Percentiles rank a stretch among this genome's conserved stretches.
Conservation (phyloP, 2,329 filamentous ascomycete species). For the Sclerotiophoma versabilis region DNA sequence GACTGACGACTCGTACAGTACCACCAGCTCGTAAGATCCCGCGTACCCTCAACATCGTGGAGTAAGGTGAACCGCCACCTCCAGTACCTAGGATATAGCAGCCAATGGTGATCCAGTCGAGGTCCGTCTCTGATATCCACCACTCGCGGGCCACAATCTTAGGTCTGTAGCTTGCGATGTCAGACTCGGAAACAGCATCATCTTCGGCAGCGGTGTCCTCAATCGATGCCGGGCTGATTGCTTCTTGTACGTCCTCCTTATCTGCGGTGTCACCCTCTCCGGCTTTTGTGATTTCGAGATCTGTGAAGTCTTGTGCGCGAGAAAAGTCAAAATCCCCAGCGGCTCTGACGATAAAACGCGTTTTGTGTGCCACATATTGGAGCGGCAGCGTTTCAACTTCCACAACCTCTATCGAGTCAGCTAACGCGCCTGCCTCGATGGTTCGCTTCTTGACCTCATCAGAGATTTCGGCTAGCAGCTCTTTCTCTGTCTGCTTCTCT, state of each 20-base stretch:
- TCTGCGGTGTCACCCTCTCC: constrained; percentile 21
- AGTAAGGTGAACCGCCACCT: constrained; percentile 57
- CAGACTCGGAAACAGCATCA: constrained; percentile 26
- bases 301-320: constrained; percentile 38
- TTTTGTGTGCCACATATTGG: constrained; percentile 61
- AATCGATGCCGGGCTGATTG: constrained; percentile 22
- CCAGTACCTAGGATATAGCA: constrained; percentile 59
- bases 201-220: constrained; percentile 25
- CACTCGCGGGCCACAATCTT: constrained; percentile 50
- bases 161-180: constrained; percentile 51
- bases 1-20: constrained; percentile 52
- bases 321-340: constrained; percentile 59
- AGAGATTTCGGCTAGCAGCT: constrained; percentile 47
- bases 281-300: constrained; percentile 30
- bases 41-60: constrained; percentile 53
- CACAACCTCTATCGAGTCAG: constrained; percentile 41
- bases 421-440: constrained; percentile 47
- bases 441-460: constrained; percentile 50
- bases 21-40: constrained; percentile 51
- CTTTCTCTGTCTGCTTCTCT: constrained; percentile 43
- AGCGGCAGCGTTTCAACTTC: constrained; percentile 60
- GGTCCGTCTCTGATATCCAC: constrained; percentile 55
- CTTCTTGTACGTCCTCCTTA: constrained; percentile 9
- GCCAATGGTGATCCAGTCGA: constrained; percentile 56
- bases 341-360: constrained; percentile 61